Evolutionary conservation across 345 rosid genomes (phyloP).

Genomic region (Salix caprea): DNA sequence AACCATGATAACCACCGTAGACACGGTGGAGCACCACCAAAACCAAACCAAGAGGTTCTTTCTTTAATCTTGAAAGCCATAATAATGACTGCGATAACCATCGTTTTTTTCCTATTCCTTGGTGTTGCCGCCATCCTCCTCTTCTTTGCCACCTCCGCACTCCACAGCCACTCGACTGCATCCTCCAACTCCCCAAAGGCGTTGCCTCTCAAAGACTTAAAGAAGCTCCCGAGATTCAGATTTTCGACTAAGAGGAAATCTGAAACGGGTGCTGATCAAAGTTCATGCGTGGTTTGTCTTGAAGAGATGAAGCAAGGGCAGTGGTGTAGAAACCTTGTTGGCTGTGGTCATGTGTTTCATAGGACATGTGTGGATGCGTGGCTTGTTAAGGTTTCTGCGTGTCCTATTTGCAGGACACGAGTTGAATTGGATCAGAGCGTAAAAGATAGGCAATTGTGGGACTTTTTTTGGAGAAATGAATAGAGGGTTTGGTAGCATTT

Average conservation of each 20-base stretch:
- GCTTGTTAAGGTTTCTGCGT: slow-evolving; percentile 64
- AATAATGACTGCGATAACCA: slow-evolving; percentile 63
- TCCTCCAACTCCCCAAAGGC: slow-evolving; percentile 29
- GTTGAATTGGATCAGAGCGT: slow-evolving; percentile 23
- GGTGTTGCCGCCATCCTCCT: slow-evolving; percentile 52
- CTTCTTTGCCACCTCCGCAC: slow-evolving; percentile 34
- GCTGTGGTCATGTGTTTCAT: slow-evolving; percentile 80
- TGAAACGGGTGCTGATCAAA: slow-evolving; percentile 15
- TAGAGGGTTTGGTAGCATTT: slow-evolving; percentile 32
- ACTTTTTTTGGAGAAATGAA: slow-evolving; percentile 20
- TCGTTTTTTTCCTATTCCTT: slow-evolving; percentile 53
- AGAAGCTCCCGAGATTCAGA: slow-evolving; percentile 60
- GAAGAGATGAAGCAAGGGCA: slow-evolving; percentile 69
- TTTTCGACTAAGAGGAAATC: slow-evolving; percentile 19
- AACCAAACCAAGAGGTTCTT: slow-evolving; percentile 45
- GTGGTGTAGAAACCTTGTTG: slow-evolving; percentile 68
- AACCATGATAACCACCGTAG: slow-evolving; percentile 10
- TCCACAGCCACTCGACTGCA: slow-evolving; percentile 38
- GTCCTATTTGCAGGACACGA: slow-evolving; percentile 65
- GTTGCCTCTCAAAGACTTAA: slow-evolving; percentile 44
- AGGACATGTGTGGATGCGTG: slow-evolving; percentile 74
- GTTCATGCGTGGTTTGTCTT: slow-evolving; percentile 69
- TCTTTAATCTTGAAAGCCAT: slow-evolving; percentile 54
- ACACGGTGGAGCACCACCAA: slow-evolving; percentile 34
- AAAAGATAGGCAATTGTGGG: slow-evolving; percentile 21